Evolutionary conservation across 257 asterid genomes (phyloP).

Genomic region (Agastache rugosa): DNA sequence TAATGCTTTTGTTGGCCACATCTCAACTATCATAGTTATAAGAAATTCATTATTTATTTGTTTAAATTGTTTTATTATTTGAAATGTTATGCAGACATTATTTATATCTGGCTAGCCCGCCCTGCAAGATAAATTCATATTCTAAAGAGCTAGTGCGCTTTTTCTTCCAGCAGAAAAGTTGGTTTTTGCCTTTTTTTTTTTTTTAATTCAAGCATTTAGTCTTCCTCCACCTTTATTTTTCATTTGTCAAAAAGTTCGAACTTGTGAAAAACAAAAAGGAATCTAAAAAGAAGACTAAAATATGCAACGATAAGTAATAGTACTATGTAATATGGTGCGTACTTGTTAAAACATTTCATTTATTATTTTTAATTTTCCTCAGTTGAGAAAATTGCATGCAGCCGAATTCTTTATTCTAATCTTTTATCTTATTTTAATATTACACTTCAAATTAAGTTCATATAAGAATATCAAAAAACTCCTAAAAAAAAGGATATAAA

Average conservation of each 20-base stretch:
- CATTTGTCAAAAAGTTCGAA: neutral
- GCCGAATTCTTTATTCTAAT: no score
- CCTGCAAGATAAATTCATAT: neutral
- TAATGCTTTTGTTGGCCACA: neutral
- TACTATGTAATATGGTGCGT: no score
- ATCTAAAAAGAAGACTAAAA: neutral
- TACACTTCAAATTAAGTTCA: no score
- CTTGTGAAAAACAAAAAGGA: neutral
- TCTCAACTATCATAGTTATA: neutral
- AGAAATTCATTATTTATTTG: neutral
- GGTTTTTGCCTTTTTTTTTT: no score
- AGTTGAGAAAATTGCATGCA: no score
- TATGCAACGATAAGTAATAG: neutral
- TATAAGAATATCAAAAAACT: no score
- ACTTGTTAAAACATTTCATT: no score
- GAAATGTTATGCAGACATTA: neutral
- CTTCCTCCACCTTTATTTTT: neutral
- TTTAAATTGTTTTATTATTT: neutral
- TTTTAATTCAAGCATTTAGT: neutral
- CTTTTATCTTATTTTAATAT: no score
- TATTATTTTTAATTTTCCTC: no score
- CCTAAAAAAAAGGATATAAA: no score
- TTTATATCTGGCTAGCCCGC: neutral
- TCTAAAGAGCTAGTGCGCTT: neutral
- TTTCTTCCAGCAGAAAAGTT: no score